A percentile compares a stretch with the other conserved stretches of the same genome.
phyloP scores from a whole-genome alignment of 2,329 filamentous ascomycete genomes.

The Aotearoamyces nothofagi region DNA sequence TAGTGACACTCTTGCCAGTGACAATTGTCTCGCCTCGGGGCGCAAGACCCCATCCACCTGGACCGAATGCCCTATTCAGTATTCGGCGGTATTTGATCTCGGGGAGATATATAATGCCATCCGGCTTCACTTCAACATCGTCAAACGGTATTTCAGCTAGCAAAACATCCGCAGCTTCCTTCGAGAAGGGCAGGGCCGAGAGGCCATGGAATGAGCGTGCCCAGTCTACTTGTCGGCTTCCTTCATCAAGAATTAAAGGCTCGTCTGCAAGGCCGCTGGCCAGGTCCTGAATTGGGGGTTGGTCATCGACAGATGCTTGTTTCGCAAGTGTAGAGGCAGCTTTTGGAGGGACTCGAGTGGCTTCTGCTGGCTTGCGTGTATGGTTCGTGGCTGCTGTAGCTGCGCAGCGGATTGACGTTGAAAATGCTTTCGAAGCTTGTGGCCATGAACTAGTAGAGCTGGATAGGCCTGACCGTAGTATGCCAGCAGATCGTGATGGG shows the following conservation, averaged over 20 bases:
- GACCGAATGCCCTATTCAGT: slow-evolving; percentile 81
- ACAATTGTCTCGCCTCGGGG: slow-evolving; percentile 67
- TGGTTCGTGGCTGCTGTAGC: slow-evolving; percentile 14
- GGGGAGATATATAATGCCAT: slow-evolving; percentile 89
- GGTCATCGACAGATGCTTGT: slow-evolving; percentile 36
- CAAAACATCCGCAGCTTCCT: slow-evolving; percentile 45
- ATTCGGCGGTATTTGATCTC: slow-evolving; percentile 97
- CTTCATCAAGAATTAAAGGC: slow-evolving; percentile 28
- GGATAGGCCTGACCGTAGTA: too few relatives aligned
- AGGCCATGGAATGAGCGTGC: slow-evolving; percentile 57
- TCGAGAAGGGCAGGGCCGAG: slow-evolving; percentile 45
- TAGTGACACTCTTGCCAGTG: slow-evolving; percentile 42
- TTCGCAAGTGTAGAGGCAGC: slow-evolving; percentile 68
- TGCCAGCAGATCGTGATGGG: too few relatives aligned
- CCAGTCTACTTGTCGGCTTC: slow-evolving; percentile 50
- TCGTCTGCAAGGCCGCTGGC: slow-evolving; percentile 34
- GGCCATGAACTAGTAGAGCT: too few relatives aligned
- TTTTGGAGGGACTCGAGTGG: slow-evolving; percentile 45
- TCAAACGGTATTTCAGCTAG: slow-evolving; percentile 47
- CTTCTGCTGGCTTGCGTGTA: slow-evolving; percentile 8
- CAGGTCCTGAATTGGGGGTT: slow-evolving; percentile 22
- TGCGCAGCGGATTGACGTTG: slow-evolving; percentile 9
- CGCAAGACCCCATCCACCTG: slow-evolving; percentile 88
- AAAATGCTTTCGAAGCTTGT: slow-evolving; percentile 8
- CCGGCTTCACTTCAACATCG: slow-evolving; percentile 94